Conservation (phyloP, 1,284 basidiomycete species). For the Psilocybe mexicana region DNA sequence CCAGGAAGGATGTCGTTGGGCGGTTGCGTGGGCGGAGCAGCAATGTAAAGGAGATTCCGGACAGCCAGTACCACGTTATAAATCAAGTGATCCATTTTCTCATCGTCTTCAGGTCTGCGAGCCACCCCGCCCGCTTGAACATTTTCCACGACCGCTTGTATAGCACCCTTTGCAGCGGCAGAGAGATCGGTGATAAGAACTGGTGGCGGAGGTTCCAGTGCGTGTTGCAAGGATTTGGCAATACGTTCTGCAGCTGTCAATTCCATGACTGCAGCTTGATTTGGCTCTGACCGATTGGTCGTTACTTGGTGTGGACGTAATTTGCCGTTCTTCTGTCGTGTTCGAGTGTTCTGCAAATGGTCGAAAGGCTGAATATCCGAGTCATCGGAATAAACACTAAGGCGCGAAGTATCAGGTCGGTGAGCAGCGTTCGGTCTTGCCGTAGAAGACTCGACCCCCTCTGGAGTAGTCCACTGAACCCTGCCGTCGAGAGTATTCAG, state of each 20-base stretch:
- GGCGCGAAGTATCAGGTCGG: slow-evolving; percentile 42
- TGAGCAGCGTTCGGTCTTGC: slow-evolving; percentile 32
- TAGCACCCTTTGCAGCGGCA: slow-evolving; percentile 54
- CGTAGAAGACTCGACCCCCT: slow-evolving; percentile 26
- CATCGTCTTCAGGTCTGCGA: slow-evolving; percentile 54
- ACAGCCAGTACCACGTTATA: slow-evolving; percentile 67
- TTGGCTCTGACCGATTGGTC: slow-evolving; percentile 17
- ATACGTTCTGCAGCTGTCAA: slow-evolving; percentile 68
- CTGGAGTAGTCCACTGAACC: slow-evolving; percentile 68
- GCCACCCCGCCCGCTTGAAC: slow-evolving; percentile 46
- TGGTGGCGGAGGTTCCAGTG: slow-evolving; percentile 56
- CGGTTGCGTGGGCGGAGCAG: slow-evolving; percentile 65
- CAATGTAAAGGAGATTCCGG: slow-evolving; percentile 72
- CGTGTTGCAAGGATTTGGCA: slow-evolving; percentile 64
- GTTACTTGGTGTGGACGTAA: slow-evolving; percentile 20
- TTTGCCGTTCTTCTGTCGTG: slow-evolving; percentile 34
- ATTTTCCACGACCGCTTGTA: slow-evolving; percentile 64
- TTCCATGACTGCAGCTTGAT: slow-evolving; percentile 36
- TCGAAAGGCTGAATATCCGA: slow-evolving; percentile 70
- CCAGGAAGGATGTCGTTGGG: slow-evolving; percentile 56
- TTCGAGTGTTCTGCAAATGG: slow-evolving; percentile 28
- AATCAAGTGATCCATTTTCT: slow-evolving; percentile 63
- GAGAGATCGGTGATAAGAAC: slow-evolving; percentile 63
- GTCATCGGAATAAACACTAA: slow-evolving; percentile 76
- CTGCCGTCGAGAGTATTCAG: slow-evolving; percentile 72